Evolutionary conservation across 1,284 basidiomycete genomes (phyloP), one percentile per base, ranked within the genome.

Genomic region (Trichosporon ovoides): DNA sequence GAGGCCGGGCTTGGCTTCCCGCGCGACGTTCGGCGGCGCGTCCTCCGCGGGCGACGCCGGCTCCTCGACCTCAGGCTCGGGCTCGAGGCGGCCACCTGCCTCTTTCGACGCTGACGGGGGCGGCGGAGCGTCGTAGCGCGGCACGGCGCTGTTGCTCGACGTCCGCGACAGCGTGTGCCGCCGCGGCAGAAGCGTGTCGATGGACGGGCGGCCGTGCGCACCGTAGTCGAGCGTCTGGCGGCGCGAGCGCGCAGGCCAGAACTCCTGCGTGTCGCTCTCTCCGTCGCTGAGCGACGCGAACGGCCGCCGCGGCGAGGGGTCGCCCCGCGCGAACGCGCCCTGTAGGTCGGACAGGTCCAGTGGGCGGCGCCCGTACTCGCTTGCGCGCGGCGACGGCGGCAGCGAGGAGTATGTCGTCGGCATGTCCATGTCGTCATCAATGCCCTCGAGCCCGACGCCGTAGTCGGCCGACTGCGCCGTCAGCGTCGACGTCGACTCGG

Each of bases 371-470:
- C 52, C 38, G 19, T 19, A 16, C 4, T 36, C 40, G 5, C 38
- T 38, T 12, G 52, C 56, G 22, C 68, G 53, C 2, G 74, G 73
- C 7, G 71, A 73, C 19, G 72, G 70, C 2, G 74, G 74, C 9
- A 76, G 59, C 10, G 69, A 71, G 2, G 73, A 75, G 57, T 76
- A 76, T 1, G 72, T 72, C 10, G 67, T 69, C 0, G 54, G 43
- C 24, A 48, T 38, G 19, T 38, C 50, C n/a, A n/a, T n/a, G 6
- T 52, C 49, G 10, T 35, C n/a, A 16, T 38, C 50, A 4, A 31
- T 4, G 3, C 48, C 49, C 6, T 35, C 49, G 9, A 52, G 37
- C 4, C 38, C 50, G 34, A 52, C 19, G 31, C 34, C 49, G 35
- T 52, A 36, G 20, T 36, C 34, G 3, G 40, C 13, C 20, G 24